Percentiles rank a stretch among this genome's conserved stretches.
Evolutionary conservation across 192 early-diverging fungal genomes (phyloP).

Genomic region (Neocallimastix lanati): DNA sequence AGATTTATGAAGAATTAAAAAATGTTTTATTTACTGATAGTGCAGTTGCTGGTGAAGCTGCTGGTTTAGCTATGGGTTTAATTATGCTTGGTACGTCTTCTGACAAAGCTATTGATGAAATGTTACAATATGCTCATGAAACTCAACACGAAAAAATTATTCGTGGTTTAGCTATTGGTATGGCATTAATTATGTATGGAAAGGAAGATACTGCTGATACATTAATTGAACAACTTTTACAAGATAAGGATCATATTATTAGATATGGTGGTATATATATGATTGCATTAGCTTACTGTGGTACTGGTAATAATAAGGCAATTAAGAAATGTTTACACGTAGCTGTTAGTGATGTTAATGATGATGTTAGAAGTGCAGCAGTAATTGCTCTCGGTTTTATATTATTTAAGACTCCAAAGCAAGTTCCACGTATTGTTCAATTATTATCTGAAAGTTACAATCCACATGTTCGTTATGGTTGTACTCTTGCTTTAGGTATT

Average conservation of each 20-base stretch:
- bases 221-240: slow-evolving; percentile 60
- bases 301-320: slow-evolving; percentile 94
- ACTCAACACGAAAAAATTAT: slow-evolving; percentile 99
- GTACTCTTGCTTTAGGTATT: slow-evolving; percentile 88
- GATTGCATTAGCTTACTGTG: slow-evolving; percentile 93
- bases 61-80: slow-evolving; percentile 88
- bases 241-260: slow-evolving; percentile 89
- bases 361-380: slow-evolving; percentile 97
- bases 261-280: slow-evolving; percentile 95
- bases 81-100: slow-evolving; percentile 89
- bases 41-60: slow-evolving; percentile 93
- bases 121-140: slow-evolving; percentile 96
- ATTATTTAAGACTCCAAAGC: slow-evolving; percentile 74
- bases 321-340: slow-evolving; percentile 86
- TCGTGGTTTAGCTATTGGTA: slow-evolving; percentile 81
- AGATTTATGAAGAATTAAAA: slow-evolving; percentile 74
- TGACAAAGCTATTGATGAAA: slow-evolving; percentile 65
- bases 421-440: slow-evolving; percentile 97
- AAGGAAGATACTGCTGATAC: slow-evolving; percentile 84
- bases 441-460: slow-evolving; percentile 94
- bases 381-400: slow-evolving; percentile 94
- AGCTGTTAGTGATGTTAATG: slow-evolving; percentile 94
- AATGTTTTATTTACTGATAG: slow-evolving; percentile 78
- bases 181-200: slow-evolving; percentile 93
- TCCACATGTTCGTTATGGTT: slow-evolving; percentile 94